Conservation (phyloP, 148 eudicot species). For the Pharnaceum exiguum region DNA sequence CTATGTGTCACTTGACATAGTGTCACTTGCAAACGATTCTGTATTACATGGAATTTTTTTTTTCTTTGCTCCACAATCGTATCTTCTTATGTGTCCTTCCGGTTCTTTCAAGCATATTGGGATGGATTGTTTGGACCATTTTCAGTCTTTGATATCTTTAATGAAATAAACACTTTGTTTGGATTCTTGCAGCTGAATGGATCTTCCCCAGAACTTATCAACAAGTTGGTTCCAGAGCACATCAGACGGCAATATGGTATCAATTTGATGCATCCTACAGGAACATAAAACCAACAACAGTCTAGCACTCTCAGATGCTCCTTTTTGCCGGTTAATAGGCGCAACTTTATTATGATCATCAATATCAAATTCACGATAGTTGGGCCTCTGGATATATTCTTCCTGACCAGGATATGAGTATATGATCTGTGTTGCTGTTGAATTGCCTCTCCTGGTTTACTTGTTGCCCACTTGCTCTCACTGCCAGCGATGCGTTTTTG, state of each 20-base stretch:
- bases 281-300: too few relatives aligned
- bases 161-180: too few relatives aligned
- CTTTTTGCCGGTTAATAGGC: constrained; percentile 15
- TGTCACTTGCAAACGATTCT: too few relatives aligned
- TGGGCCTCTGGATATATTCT: constrained; percentile 12
- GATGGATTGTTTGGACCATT: too few relatives aligned
- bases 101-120: too few relatives aligned
- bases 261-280: too few relatives aligned
- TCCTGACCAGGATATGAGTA: constrained; percentile 6
- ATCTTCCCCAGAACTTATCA: constrained; percentile 66
- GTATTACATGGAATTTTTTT: too few relatives aligned
- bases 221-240: constrained; percentile 71
- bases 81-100: too few relatives aligned
- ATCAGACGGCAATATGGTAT: constrained; percentile 51
- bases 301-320: too few relatives aligned
- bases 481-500: constrained; percentile 18
- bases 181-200: constrained; percentile 57
- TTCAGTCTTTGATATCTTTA: too few relatives aligned
- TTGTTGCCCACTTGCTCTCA: constrained; percentile 8
- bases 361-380: constrained; percentile 1
- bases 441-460: constrained; percentile 11
- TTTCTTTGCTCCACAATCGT: too few relatives aligned
- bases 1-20: too few relatives aligned
- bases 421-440: not conserved
- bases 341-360: constrained; percentile 6